Base-by-base conservation (phyloP, 2,329 filamentous ascomycete species). In the Thielaviopsis populi region DNA sequence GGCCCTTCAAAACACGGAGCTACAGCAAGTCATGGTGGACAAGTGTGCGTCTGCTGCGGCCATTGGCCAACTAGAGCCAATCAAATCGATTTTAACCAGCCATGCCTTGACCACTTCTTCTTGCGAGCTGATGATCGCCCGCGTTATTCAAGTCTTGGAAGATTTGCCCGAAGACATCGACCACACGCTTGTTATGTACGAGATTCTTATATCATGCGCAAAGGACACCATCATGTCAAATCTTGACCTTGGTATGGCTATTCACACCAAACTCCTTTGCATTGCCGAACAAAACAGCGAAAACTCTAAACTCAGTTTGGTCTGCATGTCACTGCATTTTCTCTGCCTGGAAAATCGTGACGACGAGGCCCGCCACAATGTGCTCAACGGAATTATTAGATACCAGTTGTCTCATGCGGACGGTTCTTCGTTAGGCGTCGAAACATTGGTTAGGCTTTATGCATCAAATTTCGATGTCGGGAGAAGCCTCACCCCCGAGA, bases 1-100 rank as follows among this genome's bases (percentile, higher is more conserved):
- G 22, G 74, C 80, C 6, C 73, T 73, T 46, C 68, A 74, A 1
- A 70, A 75, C 7, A 63, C 70, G 1, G 68, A 68, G 0, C 70
- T 86, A 1, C 83, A 86, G 67, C 68, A 70, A 0, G 77, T 77
- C 48, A 70, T 86, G 0, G 68, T 76, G 0, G 70, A 72, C 0
- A 73, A 73, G 27, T 77, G 75, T 40, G 65, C 76, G 0, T 71
- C 73, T n/a, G 74, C 75, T 10, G 70, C 77, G 0, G 66, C 72
- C 7, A 74, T 72, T 0, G 69, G 71, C 1, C 53, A 66, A 0
- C 68, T 73, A 0, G 68, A 43, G 10, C 2, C 15, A 3, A 13
- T 61, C 13, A 24, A 10, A 46, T 15, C 59, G 6, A 11, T 61
- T 71, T 1, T 80, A 77, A 15, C 27, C 22, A 43, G 37, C 53